A percentile compares a stretch with the other conserved stretches of the same genome.
phyloP scores from a whole-genome alignment of 306 rosid genomes.

The Mimosa pudica region DNA sequence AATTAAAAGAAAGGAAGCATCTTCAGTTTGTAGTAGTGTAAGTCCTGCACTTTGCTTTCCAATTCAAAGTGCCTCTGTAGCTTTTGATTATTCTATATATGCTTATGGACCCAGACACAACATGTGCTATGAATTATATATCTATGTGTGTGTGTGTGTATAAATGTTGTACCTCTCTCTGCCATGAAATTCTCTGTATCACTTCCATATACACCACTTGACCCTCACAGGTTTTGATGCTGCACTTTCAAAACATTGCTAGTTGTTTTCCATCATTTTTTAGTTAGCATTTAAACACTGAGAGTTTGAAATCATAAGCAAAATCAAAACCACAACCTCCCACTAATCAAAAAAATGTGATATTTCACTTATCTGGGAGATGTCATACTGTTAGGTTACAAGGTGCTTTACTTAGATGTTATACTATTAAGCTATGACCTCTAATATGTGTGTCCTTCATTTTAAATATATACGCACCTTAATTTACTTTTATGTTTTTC shows the following conservation, averaged over 20 bases:
- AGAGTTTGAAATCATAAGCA: too few relatives aligned
- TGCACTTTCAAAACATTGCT: not conserved
- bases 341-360: too few relatives aligned
- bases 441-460: not conserved
- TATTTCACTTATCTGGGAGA: too few relatives aligned
- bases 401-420: too few relatives aligned
- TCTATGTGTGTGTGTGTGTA: not conserved
- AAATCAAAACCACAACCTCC: too few relatives aligned
- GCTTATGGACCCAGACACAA: conserved; percentile 44
- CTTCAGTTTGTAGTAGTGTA: conserved; percentile 32
- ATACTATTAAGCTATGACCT: too few relatives aligned
- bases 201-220: not conserved
- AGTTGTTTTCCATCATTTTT: not conserved
- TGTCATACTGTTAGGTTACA: too few relatives aligned
- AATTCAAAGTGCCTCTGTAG: conserved; percentile 21
- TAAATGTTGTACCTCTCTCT: not conserved
- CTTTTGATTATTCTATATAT: conserved; percentile 37
- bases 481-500: not conserved
- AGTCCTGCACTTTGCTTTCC: conserved; percentile 39
- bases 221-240: not conserved
- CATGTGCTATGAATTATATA: conserved; percentile 34
- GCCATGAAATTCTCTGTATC: conserved; percentile 6
- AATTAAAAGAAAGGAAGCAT: conserved; percentile 46
- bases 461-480: not conserved
- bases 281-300: too few relatives aligned